Evolutionary conservation across 371 early-diverging fungal species (phyloP).

Genomic region (Actinomucor elegans): DNA sequence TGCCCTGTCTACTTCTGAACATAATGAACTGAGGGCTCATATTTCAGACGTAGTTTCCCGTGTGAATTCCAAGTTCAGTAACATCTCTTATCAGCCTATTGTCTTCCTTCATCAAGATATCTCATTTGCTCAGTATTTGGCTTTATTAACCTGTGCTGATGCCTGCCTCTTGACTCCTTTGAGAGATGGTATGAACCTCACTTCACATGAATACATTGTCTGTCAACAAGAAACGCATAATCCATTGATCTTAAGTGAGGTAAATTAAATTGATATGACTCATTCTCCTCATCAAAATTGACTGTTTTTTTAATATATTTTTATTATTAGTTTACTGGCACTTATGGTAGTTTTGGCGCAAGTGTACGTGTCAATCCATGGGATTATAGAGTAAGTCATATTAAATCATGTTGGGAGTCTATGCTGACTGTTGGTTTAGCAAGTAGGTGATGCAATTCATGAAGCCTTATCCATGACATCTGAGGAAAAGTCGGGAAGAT

Average conservation of each 20-base stretch:
- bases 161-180: constrained; percentile 90
- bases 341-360: constrained; percentile 89
- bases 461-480: constrained; percentile 67
- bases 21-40: constrained; percentile 73
- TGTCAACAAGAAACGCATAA: constrained; percentile 85
- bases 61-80: constrained; percentile 92
- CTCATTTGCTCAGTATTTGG: constrained; percentile 87
- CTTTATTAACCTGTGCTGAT: constrained; percentile 89
- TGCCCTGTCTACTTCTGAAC: constrained; percentile 66
- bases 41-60: constrained; percentile 85
- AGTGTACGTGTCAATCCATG: constrained; percentile 90
- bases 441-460: constrained; percentile 85
- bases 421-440: constrained; percentile 38
- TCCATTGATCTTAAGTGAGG: constrained; percentile 87
- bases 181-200: constrained; percentile 97
- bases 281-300: no score
- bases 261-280: no score
- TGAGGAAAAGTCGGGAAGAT: constrained; percentile 46
- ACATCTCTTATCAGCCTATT: constrained; percentile 91
- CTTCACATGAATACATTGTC: constrained; percentile 94
- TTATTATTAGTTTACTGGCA: constrained; percentile 92
- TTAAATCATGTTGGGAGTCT: background rate
- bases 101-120: constrained; percentile 90
- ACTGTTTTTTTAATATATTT: no score
- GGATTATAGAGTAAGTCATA: constrained; percentile 57